Base-by-base conservation (phyloP, 495 filamentous ascomycete species). In the Penicillium parvum region DNA sequence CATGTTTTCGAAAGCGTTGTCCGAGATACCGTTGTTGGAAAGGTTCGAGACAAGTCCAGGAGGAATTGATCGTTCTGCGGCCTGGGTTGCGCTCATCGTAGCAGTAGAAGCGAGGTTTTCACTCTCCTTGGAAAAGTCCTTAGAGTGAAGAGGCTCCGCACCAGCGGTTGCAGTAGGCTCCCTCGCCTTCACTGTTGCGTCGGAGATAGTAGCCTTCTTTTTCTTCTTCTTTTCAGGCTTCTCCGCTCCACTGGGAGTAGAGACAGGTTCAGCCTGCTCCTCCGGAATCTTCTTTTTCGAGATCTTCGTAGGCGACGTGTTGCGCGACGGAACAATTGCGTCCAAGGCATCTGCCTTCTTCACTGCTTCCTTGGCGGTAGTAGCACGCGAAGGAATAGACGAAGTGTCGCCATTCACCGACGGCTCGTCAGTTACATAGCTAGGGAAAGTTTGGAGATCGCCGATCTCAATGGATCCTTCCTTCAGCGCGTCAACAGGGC, bases 401-500 rank as follows among this genome's bases (percentile, higher is more conserved):
- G 47, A 52, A 6, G 64, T 32, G 33, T 79, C 78, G 12, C 71
- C 73, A 49, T 76, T 78, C 26, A 72, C 53, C 25, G 73, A 74
- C 2, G 74, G 68, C 14, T 75, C 75, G 26, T 76, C 73, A 32
- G 55, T 58, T 20, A 65, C 50, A 23, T 68, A 63, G 20, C 48
- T 61, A 0, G 63, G 63, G 65, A 66, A 66, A 17, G 60, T 73
- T 50, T 58, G 69, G 22, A 84, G 66, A 15, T 76, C 69, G 18
- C 52, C 57, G 32, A 83, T 71, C 21, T 69, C 64, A 46, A 83
- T 76, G 9, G 69, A 52, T n/a, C 76, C 85, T 26, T 76, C 74
- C 28, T 83, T 74, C 32, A 84, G 66, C 12, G 86, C 91, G 67
- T 95, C 82, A 14, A 89, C 72, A 1, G 84, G 70, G 43, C 79